Conservation (phyloP, 148 eudicot genomes). For the Rhododendron molle region DNA sequence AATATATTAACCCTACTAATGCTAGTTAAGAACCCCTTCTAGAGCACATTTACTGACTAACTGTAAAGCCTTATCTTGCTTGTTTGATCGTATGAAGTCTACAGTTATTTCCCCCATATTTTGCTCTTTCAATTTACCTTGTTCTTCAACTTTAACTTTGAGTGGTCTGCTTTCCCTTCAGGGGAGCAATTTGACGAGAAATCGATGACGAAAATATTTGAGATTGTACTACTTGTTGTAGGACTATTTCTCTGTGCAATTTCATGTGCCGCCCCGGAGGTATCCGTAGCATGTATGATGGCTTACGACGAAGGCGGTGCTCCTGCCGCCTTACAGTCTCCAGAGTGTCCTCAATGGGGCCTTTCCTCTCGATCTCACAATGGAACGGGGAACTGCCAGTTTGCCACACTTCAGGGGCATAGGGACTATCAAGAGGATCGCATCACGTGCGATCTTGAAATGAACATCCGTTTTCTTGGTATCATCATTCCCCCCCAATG, state of each 20-base stretch:
- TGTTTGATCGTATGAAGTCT: not conserved
- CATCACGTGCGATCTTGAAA: constrained; percentile 16
- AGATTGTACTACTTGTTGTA: not conserved
- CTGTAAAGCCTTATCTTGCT: not conserved
- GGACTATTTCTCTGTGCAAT: constrained; percentile 2
- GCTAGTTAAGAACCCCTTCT: too few relatives aligned
- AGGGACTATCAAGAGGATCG: constrained; percentile 39
- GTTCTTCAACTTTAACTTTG: not conserved
- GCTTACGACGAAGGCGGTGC: constrained; percentile 37
- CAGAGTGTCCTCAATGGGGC: constrained; percentile 23
- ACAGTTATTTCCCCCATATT: not conserved
- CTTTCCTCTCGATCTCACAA: constrained; percentile 4
- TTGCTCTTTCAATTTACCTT: not conserved
- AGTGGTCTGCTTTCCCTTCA: not conserved
- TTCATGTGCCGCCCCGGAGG: not conserved
- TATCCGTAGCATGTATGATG: constrained; percentile 26
- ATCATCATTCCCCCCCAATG: not conserved
- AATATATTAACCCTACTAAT: not conserved
- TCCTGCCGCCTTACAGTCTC: constrained; percentile 26
- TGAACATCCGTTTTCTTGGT: constrained; percentile 17
- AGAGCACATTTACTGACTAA: too few relatives aligned
- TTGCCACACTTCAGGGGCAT: constrained; percentile 31
- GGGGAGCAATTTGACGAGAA: not conserved
- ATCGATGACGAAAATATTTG: not conserved
- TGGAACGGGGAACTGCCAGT: constrained; percentile 22